Base-by-base conservation (phyloP, 345 rosid species). In the Acer negundo region DNA sequence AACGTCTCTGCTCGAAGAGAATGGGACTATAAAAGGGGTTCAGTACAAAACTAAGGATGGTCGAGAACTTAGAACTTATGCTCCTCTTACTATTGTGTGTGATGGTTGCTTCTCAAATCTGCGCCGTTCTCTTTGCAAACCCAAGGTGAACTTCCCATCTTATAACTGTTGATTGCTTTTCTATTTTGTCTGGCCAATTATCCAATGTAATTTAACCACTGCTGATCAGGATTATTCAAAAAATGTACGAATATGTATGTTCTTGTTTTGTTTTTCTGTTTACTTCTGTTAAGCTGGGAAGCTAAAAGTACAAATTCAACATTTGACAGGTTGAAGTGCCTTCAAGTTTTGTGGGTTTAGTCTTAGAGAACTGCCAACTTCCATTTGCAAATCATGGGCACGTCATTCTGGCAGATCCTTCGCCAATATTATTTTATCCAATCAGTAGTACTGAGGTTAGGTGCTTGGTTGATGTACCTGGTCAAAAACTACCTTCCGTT, bases 41-140 rank as follows among this genome's bases (percentile, higher is more conserved):
- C 82, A 85, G 46, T 83, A 88, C 86, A 88, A 88, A 85, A 84
- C 87, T n/a, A 86, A 86, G 81, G 73, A 83, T 61, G 86, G 88
- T n/a, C 81, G 78, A 82, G 88, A 81, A 61, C 75, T 68, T 69
- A 70, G 72, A 72, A 74, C 84, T 22, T 85, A 68, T 80, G 88
- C 91, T 72, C 87, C 91, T 67, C 86, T 88, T 56, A 86, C 91
- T 12, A 83, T 88, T 63, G 90, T 88, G 1, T 88, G 91, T 67
- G 90, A 88, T 75, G 91, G 91, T 70, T 88, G 91, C 80, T 88
- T 88, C 86, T 86, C 90, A 19, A 86, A 86, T 75, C 76, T 88
- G 72, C 87, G 86, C 7, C 86, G 88, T 56, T 80, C 87, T 82
- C 91, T 88, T 67, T 88, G 91, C 87, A 88, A 85, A 31, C 88